Percentiles rank a stretch among this genome's conserved stretches.
These are phyloP conservation scores for Pseudogymnoascus sp. DNA, from an alignment of 2,329 filamentous ascomycete species.

Conservation along the genomic window DNA sequence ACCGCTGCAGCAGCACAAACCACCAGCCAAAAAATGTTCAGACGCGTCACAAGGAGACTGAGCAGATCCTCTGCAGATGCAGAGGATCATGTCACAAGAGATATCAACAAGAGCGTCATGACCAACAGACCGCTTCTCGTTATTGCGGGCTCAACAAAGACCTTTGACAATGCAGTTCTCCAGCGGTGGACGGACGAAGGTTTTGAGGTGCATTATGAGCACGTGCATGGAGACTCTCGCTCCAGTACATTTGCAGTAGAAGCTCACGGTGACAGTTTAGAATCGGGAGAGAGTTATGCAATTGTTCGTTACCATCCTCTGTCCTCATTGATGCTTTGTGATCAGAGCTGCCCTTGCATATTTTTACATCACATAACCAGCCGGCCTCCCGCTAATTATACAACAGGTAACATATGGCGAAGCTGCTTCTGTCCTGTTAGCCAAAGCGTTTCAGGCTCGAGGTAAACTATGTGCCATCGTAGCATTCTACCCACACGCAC, in stretches of 20 bases:
- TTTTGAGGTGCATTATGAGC: constrained; percentile 45
- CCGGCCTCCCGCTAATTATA: neutral
- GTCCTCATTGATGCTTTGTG: neutral
- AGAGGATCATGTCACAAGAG: neutral
- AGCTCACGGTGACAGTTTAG: constrained; percentile 38
- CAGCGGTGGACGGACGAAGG: constrained; percentile 52
- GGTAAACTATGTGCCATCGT: constrained; percentile 50
- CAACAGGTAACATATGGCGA: constrained; percentile 6
- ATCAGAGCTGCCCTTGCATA: neutral
- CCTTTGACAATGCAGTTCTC: constrained; percentile 46
- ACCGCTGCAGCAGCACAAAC: neutral
- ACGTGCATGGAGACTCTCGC: constrained; percentile 3
- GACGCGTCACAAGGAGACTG: neutral
- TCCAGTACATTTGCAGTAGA: constrained; percentile 35
- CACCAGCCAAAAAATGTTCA: neutral
- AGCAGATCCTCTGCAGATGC: neutral
- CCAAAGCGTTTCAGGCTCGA: constrained; percentile 31
- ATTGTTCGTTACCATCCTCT: constrained; percentile 45
- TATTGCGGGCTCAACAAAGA: constrained; percentile 42
- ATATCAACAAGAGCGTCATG: neutral
- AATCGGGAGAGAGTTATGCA: constrained; percentile 47
- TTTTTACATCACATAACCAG: constrained; percentile 39
- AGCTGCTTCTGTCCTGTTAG: neutral
- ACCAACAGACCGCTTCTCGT: constrained; percentile 28
- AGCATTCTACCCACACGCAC: constrained; percentile 53